Conservation (phyloP, 371 early-diverging fungal genomes). For the Zychaea mexicana region DNA sequence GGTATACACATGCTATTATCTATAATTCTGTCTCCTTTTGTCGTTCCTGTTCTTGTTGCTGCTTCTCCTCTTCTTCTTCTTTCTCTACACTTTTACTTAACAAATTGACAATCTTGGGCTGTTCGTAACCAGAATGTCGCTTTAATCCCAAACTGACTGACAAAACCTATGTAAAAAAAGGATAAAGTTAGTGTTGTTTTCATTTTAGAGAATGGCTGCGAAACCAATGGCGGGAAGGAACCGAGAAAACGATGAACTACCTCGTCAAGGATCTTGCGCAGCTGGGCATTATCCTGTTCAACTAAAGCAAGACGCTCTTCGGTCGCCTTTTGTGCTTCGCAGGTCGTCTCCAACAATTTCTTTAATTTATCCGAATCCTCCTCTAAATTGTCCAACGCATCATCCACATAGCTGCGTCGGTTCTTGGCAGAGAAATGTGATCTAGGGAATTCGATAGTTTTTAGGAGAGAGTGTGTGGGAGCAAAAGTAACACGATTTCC, state of each 20-base stretch:
- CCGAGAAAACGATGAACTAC: constrained; percentile 20
- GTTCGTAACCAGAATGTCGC: constrained; percentile 28
- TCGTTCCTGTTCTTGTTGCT: neutral
- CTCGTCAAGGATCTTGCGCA: constrained; percentile 54
- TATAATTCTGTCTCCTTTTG: too few relatives aligned
- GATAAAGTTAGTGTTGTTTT: too few relatives aligned
- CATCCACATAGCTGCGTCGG: constrained; percentile 71
- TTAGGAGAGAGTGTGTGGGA: too few relatives aligned
- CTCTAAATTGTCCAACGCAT: constrained; percentile 69
- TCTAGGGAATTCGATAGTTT: too few relatives aligned
- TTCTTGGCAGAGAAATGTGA: constrained; percentile 66
- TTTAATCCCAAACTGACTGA: constrained; percentile 57
- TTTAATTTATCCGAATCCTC: constrained; percentile 39
- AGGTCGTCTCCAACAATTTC: constrained; percentile 43
- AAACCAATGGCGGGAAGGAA: neutral
- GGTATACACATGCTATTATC: too few relatives aligned
- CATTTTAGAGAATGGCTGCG: too few relatives aligned
- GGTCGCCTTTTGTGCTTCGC: constrained; percentile 24
- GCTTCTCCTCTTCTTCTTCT: neutral
- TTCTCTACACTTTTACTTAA: neutral
- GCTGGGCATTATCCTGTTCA: constrained; percentile 48
- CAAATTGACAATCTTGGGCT: neutral
- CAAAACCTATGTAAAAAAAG: constrained; percentile 42
- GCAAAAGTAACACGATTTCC: too few relatives aligned
- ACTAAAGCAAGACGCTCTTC: constrained; percentile 45